A percentile compares a stretch with the other conserved stretches of the same genome.
Conservation (phyloP, 805 yeast species). For the Kodamaea sagamina region DNA sequence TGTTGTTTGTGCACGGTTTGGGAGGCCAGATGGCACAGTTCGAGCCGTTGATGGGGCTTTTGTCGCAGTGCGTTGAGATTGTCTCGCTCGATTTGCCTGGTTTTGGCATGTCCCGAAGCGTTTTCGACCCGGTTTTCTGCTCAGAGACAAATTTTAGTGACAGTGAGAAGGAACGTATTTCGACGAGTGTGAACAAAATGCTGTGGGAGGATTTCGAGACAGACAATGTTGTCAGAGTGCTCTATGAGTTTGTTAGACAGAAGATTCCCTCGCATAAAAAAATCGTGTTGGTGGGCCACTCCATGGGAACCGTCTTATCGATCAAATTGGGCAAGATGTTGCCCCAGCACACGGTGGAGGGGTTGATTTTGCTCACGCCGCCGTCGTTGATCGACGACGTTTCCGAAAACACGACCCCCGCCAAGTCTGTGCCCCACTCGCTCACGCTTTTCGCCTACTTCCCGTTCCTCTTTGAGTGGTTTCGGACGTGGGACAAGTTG, state of each 20-base stretch:
- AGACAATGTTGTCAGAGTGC: slow-evolving; percentile 41
- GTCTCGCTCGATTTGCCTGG: slow-evolving; percentile 85
- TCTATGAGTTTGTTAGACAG: slow-evolving; percentile 39
- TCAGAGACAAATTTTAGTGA: slow-evolving; percentile 26
- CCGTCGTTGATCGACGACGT: slow-evolving; percentile 41
- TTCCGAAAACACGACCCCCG: neutral
- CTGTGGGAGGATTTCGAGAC: slow-evolving; percentile 44
- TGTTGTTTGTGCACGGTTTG: slow-evolving; percentile 78
- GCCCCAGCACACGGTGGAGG: slow-evolving; percentile 43
- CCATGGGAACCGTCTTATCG: slow-evolving; percentile 67
- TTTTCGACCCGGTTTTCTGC: slow-evolving; percentile 19
- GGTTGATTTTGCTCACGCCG: slow-evolving; percentile 51
- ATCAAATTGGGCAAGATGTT: slow-evolving; percentile 45
- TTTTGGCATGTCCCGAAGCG: slow-evolving; percentile 58
- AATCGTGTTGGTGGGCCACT: slow-evolving; percentile 63
- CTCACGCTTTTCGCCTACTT: slow-evolving; percentile 36
- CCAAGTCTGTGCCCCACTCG: slow-evolving; percentile 7
- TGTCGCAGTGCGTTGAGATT: slow-evolving; percentile 63
- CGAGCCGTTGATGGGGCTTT: slow-evolving; percentile 65
- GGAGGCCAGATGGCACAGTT: slow-evolving; percentile 91
- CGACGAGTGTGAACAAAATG: slow-evolving; percentile 32
- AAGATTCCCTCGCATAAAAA: slow-evolving; percentile 43
- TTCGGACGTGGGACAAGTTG: slow-evolving; percentile 59
- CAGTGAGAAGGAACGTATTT: slow-evolving; percentile 34
- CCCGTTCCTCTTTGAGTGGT: slow-evolving; percentile 53